Base-by-base conservation (phyloP, 768 basidiomycete species). In the Leucocoprinus leucothites region DNA sequence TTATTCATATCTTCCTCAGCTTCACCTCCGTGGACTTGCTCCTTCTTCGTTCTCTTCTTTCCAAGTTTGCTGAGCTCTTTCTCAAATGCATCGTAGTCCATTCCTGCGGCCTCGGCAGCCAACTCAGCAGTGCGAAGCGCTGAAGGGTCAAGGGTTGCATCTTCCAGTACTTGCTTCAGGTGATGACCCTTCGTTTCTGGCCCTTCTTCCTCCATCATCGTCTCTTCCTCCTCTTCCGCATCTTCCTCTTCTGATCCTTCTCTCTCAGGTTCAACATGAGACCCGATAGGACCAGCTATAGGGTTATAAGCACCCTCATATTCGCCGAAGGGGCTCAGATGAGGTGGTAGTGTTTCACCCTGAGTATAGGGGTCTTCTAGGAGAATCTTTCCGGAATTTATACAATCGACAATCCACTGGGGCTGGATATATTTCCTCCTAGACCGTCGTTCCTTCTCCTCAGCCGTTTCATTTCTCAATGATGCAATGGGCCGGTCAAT, bases 331-430 rank as follows among this genome's bases (percentile, higher is more conserved):
- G 97, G 97, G 70, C 92, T 95, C 51, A 99, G 69, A 74, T 99
- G 97, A 24, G 97, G 94, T 2, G 97, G 97, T 28, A 98, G 81
- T 1, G 82, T 81, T 60, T 83, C 82, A 2, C 94, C 97, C 64
- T 94, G 94, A 21, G 76, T 79, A 66, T 98, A 98, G 24, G 80
- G 78, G 57, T 90, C 94, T 63, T 94, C 91, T 0, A 92, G 79
- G 25, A 98, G 78, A 56, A 96, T 80, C 67, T 82, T 90, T 9
- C 87, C 86, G 7, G 84, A 81, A 67, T 99, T 99, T 67, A 97
- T 85, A 68, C 91, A 97, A 68, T 99, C 97, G 34, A 93, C 91
- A 28, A 97, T 81, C 97, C 97, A 98, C 69, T 98, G 96, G 9
- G 97, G 97, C 69, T 98, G 97, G 16, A 98, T 81, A 68, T 89